These are phyloP conservation scores for Lentinula sp. DNA, from an alignment of 768 basidiomycete genomes.

Conservation along the genomic window DNA sequence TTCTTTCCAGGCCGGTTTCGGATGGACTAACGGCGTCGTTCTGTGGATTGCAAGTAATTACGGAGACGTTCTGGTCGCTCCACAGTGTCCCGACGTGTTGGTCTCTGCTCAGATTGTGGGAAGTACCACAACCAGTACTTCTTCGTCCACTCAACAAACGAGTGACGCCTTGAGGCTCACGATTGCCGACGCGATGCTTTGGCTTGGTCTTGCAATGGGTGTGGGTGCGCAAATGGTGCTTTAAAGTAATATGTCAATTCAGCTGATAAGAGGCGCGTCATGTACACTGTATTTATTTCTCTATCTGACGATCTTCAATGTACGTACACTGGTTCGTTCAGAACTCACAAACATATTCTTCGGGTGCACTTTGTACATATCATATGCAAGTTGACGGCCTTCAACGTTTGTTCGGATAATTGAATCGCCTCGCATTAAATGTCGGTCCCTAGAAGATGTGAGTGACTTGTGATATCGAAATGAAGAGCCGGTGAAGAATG, in stretches of 20 bases:
- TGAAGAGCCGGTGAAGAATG: neutral
- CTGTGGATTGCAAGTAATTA: slow-evolving; percentile 71
- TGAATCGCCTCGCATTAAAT: no score
- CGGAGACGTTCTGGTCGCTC: slow-evolving; percentile 52
- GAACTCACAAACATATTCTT: neutral
- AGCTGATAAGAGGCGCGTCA: neutral
- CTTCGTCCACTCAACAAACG: neutral
- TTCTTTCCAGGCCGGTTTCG: slow-evolving; percentile 58
- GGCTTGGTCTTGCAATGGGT: neutral
- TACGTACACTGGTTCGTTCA: neutral
- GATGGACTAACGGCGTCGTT: slow-evolving; percentile 83
- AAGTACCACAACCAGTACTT: neutral
- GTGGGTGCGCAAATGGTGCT: neutral
- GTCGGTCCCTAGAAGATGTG: neutral
- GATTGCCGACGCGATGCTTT: neutral
- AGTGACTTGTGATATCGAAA: neutral
- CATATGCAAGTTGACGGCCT: neutral
- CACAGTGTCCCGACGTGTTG: slow-evolving; percentile 51
- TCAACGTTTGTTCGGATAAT: no score
- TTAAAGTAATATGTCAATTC: neutral
- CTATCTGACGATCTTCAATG: neutral
- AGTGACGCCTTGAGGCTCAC: neutral
- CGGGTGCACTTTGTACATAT: neutral
- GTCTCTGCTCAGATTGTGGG: slow-evolving; percentile 3
- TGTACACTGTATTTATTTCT: neutral